Base-by-base conservation (phyloP, 148 eudicot species). In the Silene uniflora region DNA sequence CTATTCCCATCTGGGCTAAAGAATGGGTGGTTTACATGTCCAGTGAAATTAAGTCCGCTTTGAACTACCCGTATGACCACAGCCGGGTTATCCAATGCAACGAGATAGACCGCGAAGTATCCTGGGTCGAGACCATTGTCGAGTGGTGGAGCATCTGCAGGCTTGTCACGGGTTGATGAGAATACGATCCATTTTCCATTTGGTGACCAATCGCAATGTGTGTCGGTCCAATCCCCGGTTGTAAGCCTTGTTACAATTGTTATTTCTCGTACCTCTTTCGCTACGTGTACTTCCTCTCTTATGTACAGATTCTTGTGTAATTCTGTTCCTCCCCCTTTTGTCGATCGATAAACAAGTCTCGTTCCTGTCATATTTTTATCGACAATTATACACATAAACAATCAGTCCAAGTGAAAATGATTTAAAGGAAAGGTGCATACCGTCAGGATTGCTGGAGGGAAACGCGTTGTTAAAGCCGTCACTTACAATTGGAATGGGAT, bases 191-290 rank as follows among this genome's bases (percentile, higher is more conserved):
- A 9, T 49, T 9, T 49, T 49, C 10, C 55, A 49, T 49, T 49
- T 49, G 12, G 55, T 49, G 55, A 49, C 14, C 14, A 49, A 49
- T 49, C 10, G 6, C 55, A 78, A 49, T 49, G 14, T 49, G 14
- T 49, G 14, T 49, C 55, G 12, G 55, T 49, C 10, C 10, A 49
- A 49, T 49, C 3, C 10, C 72, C 67, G 0, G 55, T 7, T 0
- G 81, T 78, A 23, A 78, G 58, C 65, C 46, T 65, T 78, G 75
- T 77, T 27, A 62, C 19, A 18, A n/a, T n/a, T n/a, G 14, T 77
- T 2, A 10, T 60, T 6, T 46, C 11, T 59, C 14, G 2, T 59
- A 6, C 52, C 3, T 4, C 21, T 19, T 63, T 62, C 0, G 55
- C 75, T 22, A 21, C 0, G 0, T 49, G 42, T 0, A 71, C 71